Conservation (phyloP, 257 asterid species). For the Scutellaria baicalensis region DNA sequence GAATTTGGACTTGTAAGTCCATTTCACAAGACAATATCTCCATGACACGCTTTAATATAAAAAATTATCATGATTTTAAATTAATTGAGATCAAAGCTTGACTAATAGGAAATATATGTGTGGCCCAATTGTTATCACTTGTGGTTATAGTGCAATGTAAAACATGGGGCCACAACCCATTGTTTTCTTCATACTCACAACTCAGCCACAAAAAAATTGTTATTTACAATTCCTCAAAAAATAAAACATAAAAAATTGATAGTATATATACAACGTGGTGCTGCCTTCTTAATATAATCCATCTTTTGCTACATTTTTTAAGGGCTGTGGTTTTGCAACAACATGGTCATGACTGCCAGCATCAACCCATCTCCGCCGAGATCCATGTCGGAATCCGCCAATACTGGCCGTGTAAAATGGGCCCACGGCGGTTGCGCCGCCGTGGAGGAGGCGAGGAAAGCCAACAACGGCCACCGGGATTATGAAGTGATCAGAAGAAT, state of each 20-base stretch:
- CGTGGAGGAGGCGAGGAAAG: constrained; percentile 5
- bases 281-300: background rate
- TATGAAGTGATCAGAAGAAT: constrained; percentile 8
- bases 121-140: background rate
- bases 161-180: constrained; percentile 25
- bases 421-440: constrained; percentile 10
- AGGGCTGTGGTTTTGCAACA: background rate
- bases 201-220: constrained; percentile 15
- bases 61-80: too few species aligned
- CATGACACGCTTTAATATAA: too few species aligned
- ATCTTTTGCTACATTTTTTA: background rate
- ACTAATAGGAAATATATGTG: too few species aligned
- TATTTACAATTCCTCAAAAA: too few species aligned
- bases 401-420: constrained; percentile 16
- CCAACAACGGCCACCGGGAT: background rate
- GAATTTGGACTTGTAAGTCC: too few species aligned
- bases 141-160: constrained; percentile 12
- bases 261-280: background rate
- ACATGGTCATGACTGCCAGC: constrained; percentile 6
- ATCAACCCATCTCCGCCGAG: constrained; percentile 15
- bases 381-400: constrained; percentile 7
- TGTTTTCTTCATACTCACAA: constrained; percentile 5
- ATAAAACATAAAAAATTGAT: too few species aligned
- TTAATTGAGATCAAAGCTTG: too few species aligned
- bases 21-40: too few species aligned